These are phyloP conservation scores for Phoenix roebelenii DNA, from an alignment of 176 grass and related monocot species.

Conservation along the genomic window DNA sequence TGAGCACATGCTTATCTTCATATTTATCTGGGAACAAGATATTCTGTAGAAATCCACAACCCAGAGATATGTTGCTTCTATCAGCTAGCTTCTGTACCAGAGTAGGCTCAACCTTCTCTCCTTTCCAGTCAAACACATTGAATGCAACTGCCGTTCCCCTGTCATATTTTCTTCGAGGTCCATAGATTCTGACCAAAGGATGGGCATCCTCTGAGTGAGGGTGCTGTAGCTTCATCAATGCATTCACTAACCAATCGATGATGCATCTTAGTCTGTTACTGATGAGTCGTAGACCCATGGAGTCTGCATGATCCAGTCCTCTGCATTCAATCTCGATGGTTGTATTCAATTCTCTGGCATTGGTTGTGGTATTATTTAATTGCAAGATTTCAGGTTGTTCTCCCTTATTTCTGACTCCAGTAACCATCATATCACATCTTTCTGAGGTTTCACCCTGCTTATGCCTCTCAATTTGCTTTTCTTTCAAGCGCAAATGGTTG, in stretches of 20 bases:
- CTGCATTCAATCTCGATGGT: slow-evolving; percentile 50
- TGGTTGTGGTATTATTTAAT: neutral
- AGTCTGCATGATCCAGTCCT: slow-evolving; percentile 70
- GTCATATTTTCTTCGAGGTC: slow-evolving; percentile 74
- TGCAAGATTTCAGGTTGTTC: no score
- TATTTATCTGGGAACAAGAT: slow-evolving; percentile 62
- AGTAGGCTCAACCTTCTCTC: slow-evolving; percentile 55
- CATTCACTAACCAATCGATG: slow-evolving; percentile 77
- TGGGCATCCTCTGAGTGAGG: slow-evolving; percentile 35
- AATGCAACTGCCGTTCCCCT: slow-evolving; percentile 64
- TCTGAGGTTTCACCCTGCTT: slow-evolving; percentile 1
- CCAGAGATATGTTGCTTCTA: slow-evolving; percentile 69
- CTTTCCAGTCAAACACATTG: slow-evolving; percentile 89
- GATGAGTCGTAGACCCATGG: slow-evolving; percentile 57
- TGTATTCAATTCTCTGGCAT: slow-evolving; percentile 1
- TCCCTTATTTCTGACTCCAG: neutral
- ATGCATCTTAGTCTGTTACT: slow-evolving; percentile 70
- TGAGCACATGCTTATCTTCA: slow-evolving; percentile 30
- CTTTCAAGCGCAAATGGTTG: neutral
- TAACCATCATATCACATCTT: neutral
- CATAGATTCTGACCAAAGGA: slow-evolving; percentile 58
- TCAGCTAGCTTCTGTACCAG: slow-evolving; percentile 91
- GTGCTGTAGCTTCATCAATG: slow-evolving; percentile 62
- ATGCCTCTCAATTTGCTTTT: slow-evolving; percentile 3
- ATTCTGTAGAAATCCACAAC: slow-evolving; percentile 62